Percentiles rank a stretch among this genome's conserved stretches.
Evolutionary conservation across 2,329 filamentous ascomycete species (phyloP).

Genomic region (Iodosphaeria phyllophila): DNA sequence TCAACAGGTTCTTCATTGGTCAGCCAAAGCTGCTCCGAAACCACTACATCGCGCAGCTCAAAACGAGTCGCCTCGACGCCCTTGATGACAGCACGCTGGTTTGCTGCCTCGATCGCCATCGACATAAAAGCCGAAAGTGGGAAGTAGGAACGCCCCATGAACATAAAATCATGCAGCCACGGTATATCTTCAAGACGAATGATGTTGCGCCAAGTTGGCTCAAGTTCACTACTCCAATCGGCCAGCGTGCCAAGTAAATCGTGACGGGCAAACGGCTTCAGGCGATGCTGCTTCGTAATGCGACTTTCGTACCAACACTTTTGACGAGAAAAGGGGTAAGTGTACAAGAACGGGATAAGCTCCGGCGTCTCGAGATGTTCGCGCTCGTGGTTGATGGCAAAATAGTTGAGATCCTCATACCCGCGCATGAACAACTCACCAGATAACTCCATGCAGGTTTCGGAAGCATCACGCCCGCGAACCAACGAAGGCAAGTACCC

Average conservation of each 20-base stretch:
- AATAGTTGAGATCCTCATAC: conserved; percentile 10
- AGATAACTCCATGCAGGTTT: conserved; percentile 9
- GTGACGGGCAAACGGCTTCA: conserved; percentile 1
- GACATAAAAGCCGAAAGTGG: conserved; percentile 1
- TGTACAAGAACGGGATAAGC: not conserved
- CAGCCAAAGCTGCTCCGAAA: conserved; percentile 15
- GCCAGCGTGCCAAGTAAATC: conserved; percentile 1
- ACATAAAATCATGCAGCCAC: conserved; percentile 3
- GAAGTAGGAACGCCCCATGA: conserved; percentile 1
- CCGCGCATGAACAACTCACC: conserved; percentile 12
- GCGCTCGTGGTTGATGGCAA: conserved; percentile 2
- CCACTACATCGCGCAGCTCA: conserved; percentile 16
- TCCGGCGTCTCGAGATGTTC: not conserved
- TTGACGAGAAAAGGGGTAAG: conserved; percentile 1
- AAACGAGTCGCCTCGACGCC: conserved; percentile 14
- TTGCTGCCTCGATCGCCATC: conserved; percentile 5
- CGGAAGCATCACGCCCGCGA: conserved; percentile 6
- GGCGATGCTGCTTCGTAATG: not conserved
- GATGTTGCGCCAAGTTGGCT: conserved; percentile 2
- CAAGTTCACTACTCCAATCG: not conserved
- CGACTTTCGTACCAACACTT: conserved; percentile 3
- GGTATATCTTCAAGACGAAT: conserved; percentile 1
- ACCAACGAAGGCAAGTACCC: conserved; percentile 13
- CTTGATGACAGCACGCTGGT: conserved; percentile 8
- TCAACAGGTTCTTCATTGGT: conserved; percentile 16